phyloP scores from a whole-genome alignment of 2,329 filamentous ascomycete genomes.

The Metarhizium humberi region DNA sequence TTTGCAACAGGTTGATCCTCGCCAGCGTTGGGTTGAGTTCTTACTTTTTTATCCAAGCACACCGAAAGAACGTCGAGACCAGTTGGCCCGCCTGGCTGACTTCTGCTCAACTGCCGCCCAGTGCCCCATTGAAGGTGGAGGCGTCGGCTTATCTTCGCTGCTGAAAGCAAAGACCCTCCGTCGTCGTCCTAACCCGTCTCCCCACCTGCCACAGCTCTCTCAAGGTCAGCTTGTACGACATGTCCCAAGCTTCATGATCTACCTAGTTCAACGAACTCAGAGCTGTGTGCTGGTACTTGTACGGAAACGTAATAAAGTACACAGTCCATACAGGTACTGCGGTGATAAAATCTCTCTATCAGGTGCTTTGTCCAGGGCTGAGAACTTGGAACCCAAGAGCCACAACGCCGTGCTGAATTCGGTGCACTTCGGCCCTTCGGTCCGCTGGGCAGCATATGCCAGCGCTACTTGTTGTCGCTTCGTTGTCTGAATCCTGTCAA shows the following conservation, averaged over 20 bases:
- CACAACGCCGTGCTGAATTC: not conserved
- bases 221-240: not conserved
- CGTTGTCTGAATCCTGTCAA: not conserved
- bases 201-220: not conserved
- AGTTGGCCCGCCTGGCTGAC: too few relatives aligned
- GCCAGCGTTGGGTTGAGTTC: too few relatives aligned
- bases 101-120: too few relatives aligned
- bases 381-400: not conserved
- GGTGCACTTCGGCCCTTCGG: not conserved
- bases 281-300: not conserved
- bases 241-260: not conserved
- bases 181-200: not conserved
- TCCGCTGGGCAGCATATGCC: not conserved
- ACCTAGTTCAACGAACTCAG: not conserved
- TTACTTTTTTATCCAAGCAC: too few relatives aligned
- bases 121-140: not conserved
- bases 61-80: too few relatives aligned
- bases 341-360: not conserved
- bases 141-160: not conserved
- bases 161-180: too few relatives aligned
- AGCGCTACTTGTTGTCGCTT: not conserved
- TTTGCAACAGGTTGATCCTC: too few relatives aligned
- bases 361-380: not conserved
- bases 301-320: too few relatives aligned
- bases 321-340: not conserved